phyloP scores from a whole-genome alignment of 2,329 filamentous ascomycete genomes.

The Botrytis aclada region DNA sequence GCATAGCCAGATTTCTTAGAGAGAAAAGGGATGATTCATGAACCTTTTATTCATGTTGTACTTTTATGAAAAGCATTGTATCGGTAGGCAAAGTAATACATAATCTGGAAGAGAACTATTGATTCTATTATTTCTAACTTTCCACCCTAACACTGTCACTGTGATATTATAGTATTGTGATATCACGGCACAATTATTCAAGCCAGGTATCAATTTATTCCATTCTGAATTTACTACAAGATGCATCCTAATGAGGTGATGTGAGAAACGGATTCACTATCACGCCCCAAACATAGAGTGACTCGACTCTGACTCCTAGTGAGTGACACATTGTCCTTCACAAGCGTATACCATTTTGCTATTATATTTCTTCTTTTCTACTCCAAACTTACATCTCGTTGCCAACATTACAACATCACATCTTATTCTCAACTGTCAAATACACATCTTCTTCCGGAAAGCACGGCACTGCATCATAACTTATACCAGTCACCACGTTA shows the following conservation, averaged over 20 bases:
- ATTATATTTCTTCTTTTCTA: neutral
- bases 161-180: neutral
- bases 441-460: neutral
- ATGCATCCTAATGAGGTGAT: neutral
- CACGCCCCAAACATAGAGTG: neutral
- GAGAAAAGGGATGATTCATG: neutral
- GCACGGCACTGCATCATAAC: neutral
- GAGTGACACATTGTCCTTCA: neutral
- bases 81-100: constrained; percentile 2
- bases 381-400: neutral
- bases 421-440: neutral
- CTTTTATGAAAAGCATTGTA: constrained; percentile 4
- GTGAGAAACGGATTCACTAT: neutral
- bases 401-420: neutral
- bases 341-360: neutral
- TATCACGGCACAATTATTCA: neutral
- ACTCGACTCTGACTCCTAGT: neutral
- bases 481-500: neutral
- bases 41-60: neutral
- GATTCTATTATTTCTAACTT: neutral
- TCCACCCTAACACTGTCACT: neutral
- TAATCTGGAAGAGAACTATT: neutral
- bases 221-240: neutral
- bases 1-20: neutral
- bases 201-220: neutral